Evolutionary conservation across 192 early-diverging fungal species (phyloP).

Genomic region (Rhizophagus prolifer): DNA sequence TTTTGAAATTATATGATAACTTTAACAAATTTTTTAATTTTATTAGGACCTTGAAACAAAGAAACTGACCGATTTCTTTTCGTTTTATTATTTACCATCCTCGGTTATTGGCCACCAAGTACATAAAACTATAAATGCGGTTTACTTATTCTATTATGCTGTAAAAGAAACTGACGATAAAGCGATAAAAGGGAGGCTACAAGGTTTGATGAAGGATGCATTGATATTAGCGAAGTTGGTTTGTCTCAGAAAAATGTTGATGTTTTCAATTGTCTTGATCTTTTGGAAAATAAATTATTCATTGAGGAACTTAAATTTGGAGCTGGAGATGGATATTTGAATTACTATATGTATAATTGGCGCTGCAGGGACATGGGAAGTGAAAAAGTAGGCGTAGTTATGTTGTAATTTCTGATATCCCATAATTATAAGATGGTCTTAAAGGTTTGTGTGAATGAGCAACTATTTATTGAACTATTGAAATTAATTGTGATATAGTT

Average conservation of each 20-base stretch:
- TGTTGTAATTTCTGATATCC: constrained; percentile 60
- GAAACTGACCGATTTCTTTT: constrained; percentile 84
- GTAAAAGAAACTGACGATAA: constrained; percentile 45
- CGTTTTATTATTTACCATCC: constrained; percentile 95
- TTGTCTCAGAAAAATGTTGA: constrained; percentile 68
- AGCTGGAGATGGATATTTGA: constrained; percentile 87
- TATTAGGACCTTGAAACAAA: constrained; percentile 53
- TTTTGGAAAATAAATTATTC: constrained; percentile 89
- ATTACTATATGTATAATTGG: constrained; percentile 99
- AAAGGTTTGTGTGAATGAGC: no score
- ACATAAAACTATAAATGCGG: constrained; percentile 80
- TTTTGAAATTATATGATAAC: background rate
- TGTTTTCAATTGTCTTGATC: constrained; percentile 91
- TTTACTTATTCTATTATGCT: constrained; percentile 95
- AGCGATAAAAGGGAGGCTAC: constrained; percentile 55
- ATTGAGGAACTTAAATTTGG: constrained; percentile 86
- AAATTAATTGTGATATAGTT: no score
- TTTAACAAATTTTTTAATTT: background rate
- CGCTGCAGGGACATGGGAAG: constrained; percentile 65
- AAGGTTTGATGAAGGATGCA: constrained; percentile 72
- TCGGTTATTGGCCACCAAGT: constrained; percentile 75
- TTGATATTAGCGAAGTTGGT: constrained; percentile 67
- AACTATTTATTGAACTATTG: no score
- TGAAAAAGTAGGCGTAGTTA: constrained; percentile 82
- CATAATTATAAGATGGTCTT: no score